Evolutionary conservation across 2,329 filamentous ascomycete genomes (phyloP), one percentile per base, ranked within the genome.

Genomic region (Chalara sp.): DNA sequence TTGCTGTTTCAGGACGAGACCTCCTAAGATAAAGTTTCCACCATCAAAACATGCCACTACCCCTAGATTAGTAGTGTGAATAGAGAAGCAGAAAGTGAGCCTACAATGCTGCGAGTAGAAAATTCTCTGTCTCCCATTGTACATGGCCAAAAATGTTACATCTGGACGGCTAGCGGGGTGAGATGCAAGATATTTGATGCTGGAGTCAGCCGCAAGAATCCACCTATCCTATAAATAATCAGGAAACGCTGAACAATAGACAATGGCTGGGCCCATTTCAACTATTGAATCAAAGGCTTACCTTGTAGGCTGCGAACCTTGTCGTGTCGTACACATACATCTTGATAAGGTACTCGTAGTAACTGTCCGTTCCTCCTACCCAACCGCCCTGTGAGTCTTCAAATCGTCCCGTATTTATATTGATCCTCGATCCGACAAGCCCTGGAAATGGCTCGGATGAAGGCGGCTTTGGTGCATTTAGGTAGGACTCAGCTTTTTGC

Each of bases 311-410:
- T 1, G 62, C 68, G 61, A 87, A 95, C 3, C 80, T 75, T 5
- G 66, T 59, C 0, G 80, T 74, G 63, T 92, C 85, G 65, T 95
- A 95, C 49, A 92, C 68, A 61, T 84, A 95, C 87, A 93, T 92
- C 73, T 95, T 95, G 67, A 95, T 84, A 32, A 95, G 78, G 62
- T 95, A 95, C 69, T 95, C 89, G 70, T 95, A 95, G 70, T 85
- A 95, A 42, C 83, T 88, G 66, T 95, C 89, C 32, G 78, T 79
- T 6, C 86, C 85, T 47, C 85, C 88, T 39, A 80, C 78, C 89
- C 89, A 95, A 43, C 87, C 86, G 47, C 90, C 89, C 1, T 58
- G 62, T 29, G 76, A 76, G 62, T 92, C 80, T 11, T 78, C 58
- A 58, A 95, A 92, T 6, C 72, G 61, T 21, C 89, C 89, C 4